Evolutionary conservation across 352 stramenopile species (phyloP), one percentile per base, ranked within the genome.

Genomic region (Phytophthora hybrid): DNA sequence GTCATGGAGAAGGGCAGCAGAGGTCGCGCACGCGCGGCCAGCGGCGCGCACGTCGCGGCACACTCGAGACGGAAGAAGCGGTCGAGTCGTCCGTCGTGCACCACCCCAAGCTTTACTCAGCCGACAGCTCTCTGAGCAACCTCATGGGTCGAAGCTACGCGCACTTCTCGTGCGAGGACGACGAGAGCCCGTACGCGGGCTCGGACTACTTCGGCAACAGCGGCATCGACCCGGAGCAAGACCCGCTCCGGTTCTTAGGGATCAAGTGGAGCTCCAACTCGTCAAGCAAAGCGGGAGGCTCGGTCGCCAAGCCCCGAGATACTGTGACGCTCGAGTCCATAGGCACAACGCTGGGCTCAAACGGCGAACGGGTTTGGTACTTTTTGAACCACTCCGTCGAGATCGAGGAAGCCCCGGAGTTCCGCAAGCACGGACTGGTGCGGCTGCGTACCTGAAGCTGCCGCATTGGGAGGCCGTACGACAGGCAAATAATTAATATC

Each of bases 361-460:
- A 65, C 8, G 80, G 78, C 6, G 63, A 85, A 44, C 70, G 59
- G 0, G 72, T 87, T 0, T 75, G 54, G 39, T 87, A 82, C 66
- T 75, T 81, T 9, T 32, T 87, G 47, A 79, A 53, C 26, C 80
- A 87, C 44, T 87, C 80, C 0, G 67, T 84, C 5, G 74, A 76
- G 31, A 74, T 87, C 26, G 65, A 77, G 4, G 77, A 83, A 41
- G 71, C 84, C 5, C 82, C 82, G 0, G 80, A 84, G 59, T 78
- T 71, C n/a, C 69, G 72, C 0, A 80, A 82, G 19, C 63, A 78
- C 59, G 72, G 72, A 18, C 32, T 80, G 2, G 68, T 79, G 18
- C 81, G 83, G 5, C 61, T 78, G 13, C 72, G 63, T 9, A 69
- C 73, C 18, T 89, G 79, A 2, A 82, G 78, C 37, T 90, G 83